Percentiles rank a stretch among this genome's conserved stretches.
Conservation (phyloP, 2,329 filamentous ascomycete genomes). For the Xylariaceae sp. region DNA sequence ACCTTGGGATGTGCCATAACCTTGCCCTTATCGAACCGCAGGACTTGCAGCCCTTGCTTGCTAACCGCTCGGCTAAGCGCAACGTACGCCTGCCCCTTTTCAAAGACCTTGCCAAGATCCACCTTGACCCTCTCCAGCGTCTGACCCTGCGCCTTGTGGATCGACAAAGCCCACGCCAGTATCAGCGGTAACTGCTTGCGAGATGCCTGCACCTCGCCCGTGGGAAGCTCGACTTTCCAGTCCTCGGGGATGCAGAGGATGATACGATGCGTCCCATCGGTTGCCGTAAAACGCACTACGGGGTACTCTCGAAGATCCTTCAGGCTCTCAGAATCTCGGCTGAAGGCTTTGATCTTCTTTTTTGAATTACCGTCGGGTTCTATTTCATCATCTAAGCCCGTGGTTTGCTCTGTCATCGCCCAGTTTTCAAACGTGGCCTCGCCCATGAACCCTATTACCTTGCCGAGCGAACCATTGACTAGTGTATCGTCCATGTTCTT, state of each 20-base stretch:
- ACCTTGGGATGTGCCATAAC: slow-evolving; percentile 95
- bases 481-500: slow-evolving; percentile 96
- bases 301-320: slow-evolving; percentile 71
- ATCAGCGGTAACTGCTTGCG: slow-evolving; percentile 86
- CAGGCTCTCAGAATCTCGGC: slow-evolving; percentile 50
- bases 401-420: slow-evolving; percentile 41
- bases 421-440: slow-evolving; percentile 49
- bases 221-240: slow-evolving; percentile 98
- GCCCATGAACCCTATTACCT: slow-evolving; percentile 78
- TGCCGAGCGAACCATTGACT: slow-evolving; percentile 93
- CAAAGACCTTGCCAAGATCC: slow-evolving; percentile 89
- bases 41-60: slow-evolving; percentile 85
- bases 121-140: slow-evolving; percentile 94
- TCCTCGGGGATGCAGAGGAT: slow-evolving; percentile 85
- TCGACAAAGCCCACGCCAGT: slow-evolving; percentile 94
- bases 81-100: slow-evolving; percentile 97
- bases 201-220: slow-evolving; percentile 89
- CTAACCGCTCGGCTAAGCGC: slow-evolving; percentile 91
- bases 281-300: slow-evolving; percentile 81
- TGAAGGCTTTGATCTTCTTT: slow-evolving; percentile 63
- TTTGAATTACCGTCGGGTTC: slow-evolving; percentile 50
- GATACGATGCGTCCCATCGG: slow-evolving; percentile 77
- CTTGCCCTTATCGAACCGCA: slow-evolving; percentile 86
- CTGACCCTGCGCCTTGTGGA: slow-evolving; percentile 97
- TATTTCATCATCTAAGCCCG: slow-evolving; percentile 53